These are phyloP conservation scores for Rhinocladiella mackenziei DNA, from an alignment of 2,329 filamentous ascomycete genomes.

Conservation along the genomic window DNA sequence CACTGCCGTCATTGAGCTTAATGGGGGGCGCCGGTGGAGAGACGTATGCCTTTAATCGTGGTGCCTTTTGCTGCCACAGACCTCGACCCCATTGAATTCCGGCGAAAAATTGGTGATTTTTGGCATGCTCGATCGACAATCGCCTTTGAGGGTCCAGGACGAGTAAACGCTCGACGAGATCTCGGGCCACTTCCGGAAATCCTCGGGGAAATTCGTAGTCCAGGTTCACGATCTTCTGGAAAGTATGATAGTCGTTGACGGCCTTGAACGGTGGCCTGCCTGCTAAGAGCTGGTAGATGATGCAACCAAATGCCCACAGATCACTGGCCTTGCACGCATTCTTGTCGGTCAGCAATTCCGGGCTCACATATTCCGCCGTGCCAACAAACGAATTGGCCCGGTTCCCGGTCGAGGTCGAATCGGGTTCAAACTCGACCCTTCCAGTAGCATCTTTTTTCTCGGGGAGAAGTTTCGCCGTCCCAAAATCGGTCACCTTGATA, in stretches of 20 bases:
- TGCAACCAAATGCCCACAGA: constrained; percentile 97
- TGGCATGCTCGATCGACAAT: constrained; percentile 91
- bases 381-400: constrained; percentile 93
- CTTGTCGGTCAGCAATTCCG: constrained; percentile 93
- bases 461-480: constrained; percentile 89
- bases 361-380: constrained; percentile 96
- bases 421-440: constrained; percentile 40
- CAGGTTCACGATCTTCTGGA: constrained; percentile 93
- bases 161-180: constrained; percentile 83
- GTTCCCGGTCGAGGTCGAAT: constrained; percentile 46
- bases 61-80: constrained; percentile 86
- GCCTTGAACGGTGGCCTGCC: constrained; percentile 97
- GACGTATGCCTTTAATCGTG: constrained; percentile 76
- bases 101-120: constrained; percentile 92
- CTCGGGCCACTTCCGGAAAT: constrained; percentile 79
- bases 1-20: constrained; percentile 59
- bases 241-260: constrained; percentile 91
- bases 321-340: constrained; percentile 97
- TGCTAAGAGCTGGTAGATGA: constrained; percentile 91
- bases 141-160: constrained; percentile 82
- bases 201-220: constrained; percentile 91
- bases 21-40: constrained; percentile 74
- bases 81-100: constrained; percentile 77
- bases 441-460: constrained; percentile 43
- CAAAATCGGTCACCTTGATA: constrained; percentile 98